Base-by-base conservation (phyloP, 1,284 basidiomycete species). In the Spongispora temasekensis region DNA sequence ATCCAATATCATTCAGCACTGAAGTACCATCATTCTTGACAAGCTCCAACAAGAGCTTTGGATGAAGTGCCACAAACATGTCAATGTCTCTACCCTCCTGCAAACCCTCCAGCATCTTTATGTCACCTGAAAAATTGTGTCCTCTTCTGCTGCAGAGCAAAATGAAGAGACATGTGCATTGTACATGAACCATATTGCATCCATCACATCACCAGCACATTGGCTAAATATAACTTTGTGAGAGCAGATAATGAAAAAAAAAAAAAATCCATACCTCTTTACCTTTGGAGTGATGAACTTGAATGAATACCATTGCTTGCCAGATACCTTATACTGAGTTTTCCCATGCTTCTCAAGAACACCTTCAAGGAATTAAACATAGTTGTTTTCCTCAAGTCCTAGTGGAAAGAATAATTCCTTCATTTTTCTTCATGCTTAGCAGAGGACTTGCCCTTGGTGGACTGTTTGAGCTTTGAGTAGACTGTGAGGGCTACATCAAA, bases 311-410 rank as follows among this genome's bases (percentile, higher is more conserved):
- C 25, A 15, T 10, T 12, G 12, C 40, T 60, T n/a, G 6, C 5
- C 10, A 0, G 50, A 57, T 1, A 64, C 40, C 50, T 51, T 59
- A 37, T 44, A 63, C 3, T 61, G 54, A 23, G 15, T 34, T 2
- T 63, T 15, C 1, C 31, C 35, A 23, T 63, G 59, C n/a, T 58
- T 63, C 51, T 63, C 27, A 10, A 63, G 51, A 15, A 61, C 48
- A 15, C 59, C 42, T 42, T 51, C 5, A 9, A 61, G 12, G 50
- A 63, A 63, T 8, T 58, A 12, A 9, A 61, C 3, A 5, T 63
- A 59, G 44, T 56, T 62, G 56, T 44, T 12, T 2, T 46, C 15
- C 9, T 52, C 40, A 7, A n/a, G n/a, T n/a, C n/a, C n/a, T n/a
- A 57, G 32, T 3, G 19, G 1, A 15, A 59, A 62, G n/a, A 50